These are phyloP conservation scores for Osmanthus fragrans DNA, from an alignment of 257 asterid species.

Conservation along the genomic window DNA sequence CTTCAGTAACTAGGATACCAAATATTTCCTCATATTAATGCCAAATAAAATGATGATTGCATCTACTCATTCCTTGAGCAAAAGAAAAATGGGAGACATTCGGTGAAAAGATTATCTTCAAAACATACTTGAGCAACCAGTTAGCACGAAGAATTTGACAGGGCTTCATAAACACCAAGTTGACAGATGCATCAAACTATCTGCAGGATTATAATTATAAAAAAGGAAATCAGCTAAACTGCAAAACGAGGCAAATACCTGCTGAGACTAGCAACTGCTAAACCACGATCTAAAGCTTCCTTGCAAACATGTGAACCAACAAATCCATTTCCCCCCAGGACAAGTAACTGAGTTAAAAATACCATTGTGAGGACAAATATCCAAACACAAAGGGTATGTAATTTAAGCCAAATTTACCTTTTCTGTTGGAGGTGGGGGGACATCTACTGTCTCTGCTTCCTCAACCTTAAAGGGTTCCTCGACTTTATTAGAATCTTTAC, in stretches of 20 bases:
- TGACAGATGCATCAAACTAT: not conserved
- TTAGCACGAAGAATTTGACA: not conserved
- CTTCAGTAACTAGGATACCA: not conserved
- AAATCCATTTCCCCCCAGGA: constrained; percentile 96
- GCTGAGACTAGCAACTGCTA: constrained; percentile 86
- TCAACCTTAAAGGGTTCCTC: constrained; percentile 56
- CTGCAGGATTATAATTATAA: not conserved
- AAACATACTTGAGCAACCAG: not conserved
- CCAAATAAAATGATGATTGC: not conserved
- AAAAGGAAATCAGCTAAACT: not conserved
- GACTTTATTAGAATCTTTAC: constrained; percentile 27
- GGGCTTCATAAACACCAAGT: not conserved
- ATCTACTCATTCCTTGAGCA: not conserved
- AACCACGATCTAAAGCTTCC: constrained; percentile 80
- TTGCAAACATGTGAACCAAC: constrained; percentile 94
- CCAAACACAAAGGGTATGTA: not conserved
- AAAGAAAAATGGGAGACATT: not conserved
- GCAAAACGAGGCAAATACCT: constrained; percentile 46
- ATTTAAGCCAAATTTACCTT: constrained; percentile 50
- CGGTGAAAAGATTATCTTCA: not conserved
- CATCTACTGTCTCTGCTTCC: constrained; percentile 83
- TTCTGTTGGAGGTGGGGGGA: constrained; percentile 82
- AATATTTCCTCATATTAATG: not conserved
- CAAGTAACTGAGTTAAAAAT: constrained; percentile 68
- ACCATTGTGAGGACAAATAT: constrained; percentile 5